A percentile compares a stretch with the other conserved stretches of the same genome.
Evolutionary conservation across 108 stramenopile species (phyloP).

Genomic region (Schizochytrium sp.): DNA sequence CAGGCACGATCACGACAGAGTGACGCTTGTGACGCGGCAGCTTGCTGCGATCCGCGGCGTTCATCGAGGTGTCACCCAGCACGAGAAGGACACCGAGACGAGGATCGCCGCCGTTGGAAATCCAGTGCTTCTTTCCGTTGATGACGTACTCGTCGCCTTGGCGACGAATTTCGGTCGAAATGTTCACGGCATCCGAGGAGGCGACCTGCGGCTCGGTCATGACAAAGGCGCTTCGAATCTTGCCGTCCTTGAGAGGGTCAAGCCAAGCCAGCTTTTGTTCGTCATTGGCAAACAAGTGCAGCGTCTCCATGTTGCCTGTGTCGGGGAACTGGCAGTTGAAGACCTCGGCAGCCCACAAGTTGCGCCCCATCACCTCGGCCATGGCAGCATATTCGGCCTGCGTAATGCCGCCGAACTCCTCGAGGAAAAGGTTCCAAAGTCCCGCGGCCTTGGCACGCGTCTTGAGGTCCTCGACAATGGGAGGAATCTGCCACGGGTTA

Average conservation of each 20-base stretch:
- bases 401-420: conserved; percentile 37
- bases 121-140: conserved; percentile 40
- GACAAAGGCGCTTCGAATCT: conserved; percentile 39
- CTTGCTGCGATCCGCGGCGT: neutral
- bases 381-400: conserved; percentile 41
- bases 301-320: conserved; percentile 54
- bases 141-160: neutral
- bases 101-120: conserved; percentile 54
- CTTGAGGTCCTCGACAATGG: conserved; percentile 56
- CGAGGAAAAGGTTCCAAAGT: conserved; percentile 81
- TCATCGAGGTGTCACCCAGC: conserved; percentile 59
- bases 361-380: conserved; percentile 42
- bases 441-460: conserved; percentile 56
- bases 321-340: conserved; percentile 51
- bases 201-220: conserved; percentile 49
- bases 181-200: conserved; percentile 43
- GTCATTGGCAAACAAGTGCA: conserved; percentile 32
- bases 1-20: conserved; percentile 59
- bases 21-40: conserved; percentile 35
- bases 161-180: conserved; percentile 16
- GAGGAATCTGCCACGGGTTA: conserved; percentile 23
- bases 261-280: conserved; percentile 35
- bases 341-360: conserved; percentile 42
- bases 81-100: conserved; percentile 68
- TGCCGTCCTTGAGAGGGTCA: conserved; percentile 32